Percentiles rank a stretch among this genome's conserved stretches.
Conservation (phyloP, 805 yeast species). For the Suhomyces kilbournensis region DNA sequence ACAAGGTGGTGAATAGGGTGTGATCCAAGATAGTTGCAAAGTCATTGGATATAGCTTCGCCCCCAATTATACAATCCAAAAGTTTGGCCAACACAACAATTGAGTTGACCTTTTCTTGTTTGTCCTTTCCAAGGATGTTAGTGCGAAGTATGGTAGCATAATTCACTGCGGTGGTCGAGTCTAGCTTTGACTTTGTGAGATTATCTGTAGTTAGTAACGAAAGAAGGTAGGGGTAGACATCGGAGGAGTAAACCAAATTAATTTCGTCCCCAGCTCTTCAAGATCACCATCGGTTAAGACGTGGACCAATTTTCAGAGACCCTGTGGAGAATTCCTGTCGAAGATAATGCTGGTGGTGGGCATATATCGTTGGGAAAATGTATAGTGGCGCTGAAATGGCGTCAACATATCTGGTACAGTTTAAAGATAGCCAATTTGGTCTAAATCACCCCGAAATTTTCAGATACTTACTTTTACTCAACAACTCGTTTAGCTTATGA, state of each 20-base stretch:
- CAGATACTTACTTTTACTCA: constrained; percentile 31
- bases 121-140: constrained; percentile 45
- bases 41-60: constrained; percentile 38
- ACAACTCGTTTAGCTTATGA: constrained; percentile 42
- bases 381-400: not conserved
- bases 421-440: not conserved
- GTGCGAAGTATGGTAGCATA: constrained; percentile 37
- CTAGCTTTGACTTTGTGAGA: constrained; percentile 29
- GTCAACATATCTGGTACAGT: not conserved
- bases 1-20: constrained; percentile 37
- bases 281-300: not conserved
- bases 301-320: not conserved
- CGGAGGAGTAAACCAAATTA: not conserved
- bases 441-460: not conserved
- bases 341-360: too few species aligned
- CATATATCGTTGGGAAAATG: too few species aligned
- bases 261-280: too few species aligned
- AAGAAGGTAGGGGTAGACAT: not conserved
- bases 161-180: constrained; percentile 28
- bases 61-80: constrained; percentile 41
- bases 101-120: constrained; percentile 50
- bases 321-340: not conserved
- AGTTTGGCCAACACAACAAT: constrained; percentile 53
- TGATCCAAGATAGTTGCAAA: constrained; percentile 38
- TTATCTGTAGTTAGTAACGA: constrained; percentile 19